These are phyloP conservation scores for Pseudogymnoascus verrucosus DNA, from an alignment of 2,329 filamentous ascomycete genomes.

Conservation along the genomic window DNA sequence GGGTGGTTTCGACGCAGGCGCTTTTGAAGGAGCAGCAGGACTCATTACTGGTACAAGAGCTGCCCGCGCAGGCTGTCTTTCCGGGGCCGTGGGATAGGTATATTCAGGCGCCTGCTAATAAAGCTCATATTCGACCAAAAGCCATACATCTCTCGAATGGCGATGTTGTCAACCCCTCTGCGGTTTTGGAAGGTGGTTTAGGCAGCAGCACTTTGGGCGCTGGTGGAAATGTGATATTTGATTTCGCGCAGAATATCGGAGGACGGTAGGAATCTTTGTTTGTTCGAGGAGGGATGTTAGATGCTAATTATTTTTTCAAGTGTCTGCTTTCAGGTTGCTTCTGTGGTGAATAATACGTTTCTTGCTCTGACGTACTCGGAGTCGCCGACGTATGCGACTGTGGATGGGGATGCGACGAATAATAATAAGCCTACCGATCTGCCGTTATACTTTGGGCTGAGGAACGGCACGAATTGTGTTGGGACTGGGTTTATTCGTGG, in stretches of 20 bases:
- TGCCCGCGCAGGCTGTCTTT: slow-evolving; percentile 29
- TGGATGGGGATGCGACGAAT: slow-evolving; percentile 29
- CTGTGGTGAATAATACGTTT: slow-evolving; percentile 24
- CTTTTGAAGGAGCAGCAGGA: not conserved
- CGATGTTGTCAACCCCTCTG: slow-evolving; percentile 21
- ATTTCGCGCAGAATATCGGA: slow-evolving; percentile 35
- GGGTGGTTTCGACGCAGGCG: not conserved
- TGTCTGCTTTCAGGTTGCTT: slow-evolving; percentile 30
- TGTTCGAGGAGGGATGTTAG: not conserved
- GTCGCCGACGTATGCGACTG: slow-evolving; percentile 29
- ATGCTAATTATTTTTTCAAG: slow-evolving; percentile 16
- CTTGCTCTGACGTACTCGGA: slow-evolving; percentile 32
- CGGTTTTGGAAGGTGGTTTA: slow-evolving; percentile 15
- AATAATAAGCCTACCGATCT: slow-evolving; percentile 27
- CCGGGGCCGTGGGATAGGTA: slow-evolving; percentile 34
- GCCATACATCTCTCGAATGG: slow-evolving; percentile 30
- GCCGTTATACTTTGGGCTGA: slow-evolving; percentile 26
- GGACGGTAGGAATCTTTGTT: slow-evolving; percentile 27
- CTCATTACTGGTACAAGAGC: slow-evolving; percentile 7
- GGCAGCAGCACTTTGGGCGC: slow-evolving; percentile 14
- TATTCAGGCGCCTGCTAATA: slow-evolving; percentile 31
- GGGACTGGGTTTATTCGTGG: slow-evolving; percentile 30
- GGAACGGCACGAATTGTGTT: slow-evolving; percentile 29
- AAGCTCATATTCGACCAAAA: slow-evolving; percentile 29
- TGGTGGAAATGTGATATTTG: slow-evolving; percentile 31